phyloP scores from a whole-genome alignment of 2,329 filamentous ascomycete species.

The Fusarium staphyleae region DNA sequence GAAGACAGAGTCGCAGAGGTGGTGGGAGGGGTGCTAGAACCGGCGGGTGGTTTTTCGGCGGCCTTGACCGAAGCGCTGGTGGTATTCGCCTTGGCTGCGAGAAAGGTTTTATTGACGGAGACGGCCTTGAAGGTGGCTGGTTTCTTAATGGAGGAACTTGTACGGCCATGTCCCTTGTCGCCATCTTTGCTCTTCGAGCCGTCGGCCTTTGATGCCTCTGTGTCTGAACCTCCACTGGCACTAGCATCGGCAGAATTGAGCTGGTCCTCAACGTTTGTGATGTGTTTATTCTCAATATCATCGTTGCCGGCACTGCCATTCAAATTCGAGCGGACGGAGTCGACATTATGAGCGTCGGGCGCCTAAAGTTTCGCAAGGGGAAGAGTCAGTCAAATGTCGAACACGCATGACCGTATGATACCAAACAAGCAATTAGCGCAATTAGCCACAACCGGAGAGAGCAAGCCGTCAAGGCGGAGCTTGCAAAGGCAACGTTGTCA shows the following conservation, averaged over 20 bases:
- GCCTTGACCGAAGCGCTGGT: constrained; percentile 56
- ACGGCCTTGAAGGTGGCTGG: constrained; percentile 82
- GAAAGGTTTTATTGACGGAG: constrained; percentile 84
- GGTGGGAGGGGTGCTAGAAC: constrained; percentile 56
- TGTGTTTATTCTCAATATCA: constrained; percentile 64
- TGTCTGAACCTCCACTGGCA: constrained; percentile 78
- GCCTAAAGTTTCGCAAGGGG: constrained; percentile 29
- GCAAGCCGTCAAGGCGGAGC: neutral
- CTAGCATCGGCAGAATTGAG: constrained; percentile 71
- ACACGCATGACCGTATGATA: neutral
- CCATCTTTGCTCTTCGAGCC: constrained; percentile 61
- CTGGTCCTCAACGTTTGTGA: constrained; percentile 64
- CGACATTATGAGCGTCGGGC: constrained; percentile 57
- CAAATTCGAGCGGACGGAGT: constrained; percentile 52
- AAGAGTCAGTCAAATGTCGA: constrained; percentile 27
- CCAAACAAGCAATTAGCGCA: neutral
- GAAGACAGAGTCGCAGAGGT: constrained; percentile 56
- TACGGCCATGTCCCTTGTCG: constrained; percentile 65
- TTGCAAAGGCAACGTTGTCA: neutral
- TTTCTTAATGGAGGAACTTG: constrained; percentile 71
- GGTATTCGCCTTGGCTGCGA: constrained; percentile 70
- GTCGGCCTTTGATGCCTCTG: constrained; percentile 70
- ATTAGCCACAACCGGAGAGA: neutral
- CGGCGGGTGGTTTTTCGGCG: constrained; percentile 57
- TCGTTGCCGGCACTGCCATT: constrained; percentile 59